Conservation (phyloP, 208 protist species). For the Acanthamoeba royreba region DNA sequence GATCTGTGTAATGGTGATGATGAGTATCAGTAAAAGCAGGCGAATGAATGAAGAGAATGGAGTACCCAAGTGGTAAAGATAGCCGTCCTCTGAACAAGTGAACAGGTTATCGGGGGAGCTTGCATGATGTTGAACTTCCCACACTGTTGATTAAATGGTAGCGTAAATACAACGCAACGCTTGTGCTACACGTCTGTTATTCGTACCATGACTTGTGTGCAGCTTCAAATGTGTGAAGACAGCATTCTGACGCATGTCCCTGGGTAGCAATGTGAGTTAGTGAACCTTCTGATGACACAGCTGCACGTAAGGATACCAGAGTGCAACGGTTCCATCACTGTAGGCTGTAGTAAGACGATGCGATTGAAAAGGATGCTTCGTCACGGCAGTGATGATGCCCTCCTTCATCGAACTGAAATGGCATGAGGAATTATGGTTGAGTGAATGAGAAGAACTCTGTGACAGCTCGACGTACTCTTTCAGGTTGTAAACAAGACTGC, state of each 20-base stretch:
- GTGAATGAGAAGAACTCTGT: neutral
- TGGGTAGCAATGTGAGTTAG: neutral
- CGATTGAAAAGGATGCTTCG: neutral
- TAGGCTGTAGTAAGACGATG: neutral
- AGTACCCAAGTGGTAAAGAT: neutral
- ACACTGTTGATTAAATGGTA: too few species aligned
- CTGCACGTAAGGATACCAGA: neutral
- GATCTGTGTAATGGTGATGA: neutral
- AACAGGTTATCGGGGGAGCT: neutral
- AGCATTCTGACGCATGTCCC: neutral
- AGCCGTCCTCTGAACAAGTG: neutral
- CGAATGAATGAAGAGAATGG: neutral
- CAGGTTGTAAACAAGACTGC: neutral
- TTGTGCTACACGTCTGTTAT: neutral
- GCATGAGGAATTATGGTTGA: neutral
- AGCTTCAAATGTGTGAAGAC: neutral
- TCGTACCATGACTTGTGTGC: neutral
- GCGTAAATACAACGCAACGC: too few species aligned
- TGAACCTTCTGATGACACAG: too few species aligned
- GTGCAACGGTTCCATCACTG: neutral
- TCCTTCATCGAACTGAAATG: neutral
- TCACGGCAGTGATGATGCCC: neutral
- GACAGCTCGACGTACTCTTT: neutral
- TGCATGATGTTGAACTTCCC: neutral
- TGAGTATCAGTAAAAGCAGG: neutral